Conservation (phyloP, 331 rosid species). For the Saraca asoca region DNA sequence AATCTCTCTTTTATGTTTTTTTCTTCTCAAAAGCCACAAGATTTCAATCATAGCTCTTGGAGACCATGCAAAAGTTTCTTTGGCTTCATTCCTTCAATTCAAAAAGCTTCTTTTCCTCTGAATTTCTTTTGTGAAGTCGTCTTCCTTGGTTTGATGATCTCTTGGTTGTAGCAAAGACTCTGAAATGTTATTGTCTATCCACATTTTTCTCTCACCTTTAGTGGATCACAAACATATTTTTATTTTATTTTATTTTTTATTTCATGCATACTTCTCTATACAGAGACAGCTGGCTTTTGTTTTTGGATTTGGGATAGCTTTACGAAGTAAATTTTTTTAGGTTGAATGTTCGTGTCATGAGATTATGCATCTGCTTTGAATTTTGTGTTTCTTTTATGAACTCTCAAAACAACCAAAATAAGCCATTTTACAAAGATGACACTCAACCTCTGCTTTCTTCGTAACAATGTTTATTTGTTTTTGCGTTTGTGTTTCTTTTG, state of each 20-base stretch:
- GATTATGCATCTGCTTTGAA: no score
- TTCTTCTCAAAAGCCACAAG: conserved; percentile 72
- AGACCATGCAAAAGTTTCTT: conserved; percentile 95
- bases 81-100: conserved; percentile 59
- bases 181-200: conserved; percentile 35
- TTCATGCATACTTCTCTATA: conserved; percentile 41
- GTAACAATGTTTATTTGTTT: no score
- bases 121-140: conserved; percentile 33
- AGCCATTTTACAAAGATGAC: no score
- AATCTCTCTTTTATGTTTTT: conserved; percentile 43
- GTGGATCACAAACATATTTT: conserved; percentile 30
- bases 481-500: no score
- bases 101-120: conserved; percentile 50
- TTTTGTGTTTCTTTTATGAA: no score
- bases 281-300: conserved; percentile 49
- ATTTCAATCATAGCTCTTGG: conserved; percentile 71
- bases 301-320: conserved; percentile 23
- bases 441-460: no score
- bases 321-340: no score
- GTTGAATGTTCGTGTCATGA: no score
- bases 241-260: not conserved
- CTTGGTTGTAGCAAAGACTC: conserved; percentile 31
- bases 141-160: conserved; percentile 24
- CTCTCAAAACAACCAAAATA: no score
- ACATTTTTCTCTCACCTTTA: conserved; percentile 34